These are phyloP conservation scores for Nannizzia gypsea DNA, from an alignment of 2,329 filamentous ascomycete species.

Conservation along the genomic window DNA sequence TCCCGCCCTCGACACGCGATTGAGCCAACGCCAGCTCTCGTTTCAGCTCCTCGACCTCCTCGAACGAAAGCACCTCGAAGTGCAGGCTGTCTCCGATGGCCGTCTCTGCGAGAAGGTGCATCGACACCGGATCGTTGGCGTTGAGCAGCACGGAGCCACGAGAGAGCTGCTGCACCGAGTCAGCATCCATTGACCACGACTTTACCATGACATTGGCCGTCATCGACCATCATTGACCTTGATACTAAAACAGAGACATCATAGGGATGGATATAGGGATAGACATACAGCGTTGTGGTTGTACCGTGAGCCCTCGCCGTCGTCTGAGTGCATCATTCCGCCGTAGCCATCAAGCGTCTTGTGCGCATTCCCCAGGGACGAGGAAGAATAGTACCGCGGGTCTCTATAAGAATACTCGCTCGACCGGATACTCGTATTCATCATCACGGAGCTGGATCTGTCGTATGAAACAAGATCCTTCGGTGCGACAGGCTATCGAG, in stretches of 20 bases:
- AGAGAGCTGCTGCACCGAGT: slow-evolving; percentile 38
- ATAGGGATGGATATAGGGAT: neutral
- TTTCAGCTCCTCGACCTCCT: slow-evolving; percentile 85
- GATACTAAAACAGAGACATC: neutral
- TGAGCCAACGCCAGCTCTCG: slow-evolving; percentile 64
- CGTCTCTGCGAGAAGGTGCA: slow-evolving; percentile 87
- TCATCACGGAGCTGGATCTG: slow-evolving; percentile 13
- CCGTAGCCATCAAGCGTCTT: slow-evolving; percentile 50
- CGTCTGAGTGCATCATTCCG: slow-evolving; percentile 44
- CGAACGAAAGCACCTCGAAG: slow-evolving; percentile 76
- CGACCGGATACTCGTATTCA: slow-evolving; percentile 25
- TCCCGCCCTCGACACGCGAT: slow-evolving; percentile 68
- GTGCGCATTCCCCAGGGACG: slow-evolving; percentile 24
- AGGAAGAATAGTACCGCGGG: slow-evolving; percentile 27
- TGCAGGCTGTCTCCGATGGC: slow-evolving; percentile 77
- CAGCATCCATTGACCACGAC: neutral
- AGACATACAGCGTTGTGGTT: slow-evolving; percentile 48
- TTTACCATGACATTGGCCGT: neutral
- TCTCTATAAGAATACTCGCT: slow-evolving; percentile 34
- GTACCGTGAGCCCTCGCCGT: slow-evolving; percentile 43
- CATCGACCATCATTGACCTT: neutral
- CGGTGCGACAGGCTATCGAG: neutral
- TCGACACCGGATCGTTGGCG: slow-evolving; percentile 53
- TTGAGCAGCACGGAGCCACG: slow-evolving; percentile 29
- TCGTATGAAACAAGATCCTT: neutral